Conservation (phyloP, 2,329 filamentous ascomycete genomes). For the Aspergillus fijiensis region DNA sequence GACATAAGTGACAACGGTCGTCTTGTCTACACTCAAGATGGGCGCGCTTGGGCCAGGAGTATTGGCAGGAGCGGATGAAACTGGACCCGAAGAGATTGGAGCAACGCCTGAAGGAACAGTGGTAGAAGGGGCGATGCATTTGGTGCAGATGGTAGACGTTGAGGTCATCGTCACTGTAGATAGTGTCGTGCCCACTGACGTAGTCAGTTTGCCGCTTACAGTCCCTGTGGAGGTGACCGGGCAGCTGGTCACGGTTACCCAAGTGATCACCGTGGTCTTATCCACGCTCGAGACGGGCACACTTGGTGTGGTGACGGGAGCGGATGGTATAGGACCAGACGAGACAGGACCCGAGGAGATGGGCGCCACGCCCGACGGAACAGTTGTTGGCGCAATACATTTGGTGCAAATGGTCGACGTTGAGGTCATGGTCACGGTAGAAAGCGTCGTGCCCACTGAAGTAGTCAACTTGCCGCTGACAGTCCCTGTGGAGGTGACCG, state of each 20-base stretch:
- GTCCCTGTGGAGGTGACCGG: conserved; percentile 36
- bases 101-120: conserved; percentile 12
- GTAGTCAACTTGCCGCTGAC: conserved; percentile 4
- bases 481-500: conserved; percentile 12
- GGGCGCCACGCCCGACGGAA: neutral
- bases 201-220: conserved; percentile 50
- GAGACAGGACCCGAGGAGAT: neutral
- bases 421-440: conserved; percentile 11
- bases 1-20: conserved; percentile 17
- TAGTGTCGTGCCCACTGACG: conserved; percentile 57
- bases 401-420: conserved; percentile 7
- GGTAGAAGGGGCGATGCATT: conserved; percentile 19
- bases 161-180: conserved; percentile 47
- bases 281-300: conserved; percentile 52
- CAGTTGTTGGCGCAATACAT: conserved; percentile 1
- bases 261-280: conserved; percentile 29
- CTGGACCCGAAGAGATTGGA: conserved; percentile 11
- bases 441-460: conserved; percentile 11
- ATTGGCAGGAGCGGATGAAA: neutral
- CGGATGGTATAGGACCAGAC: neutral
- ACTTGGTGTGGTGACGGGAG: conserved; percentile 32
- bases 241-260: conserved; percentile 31
- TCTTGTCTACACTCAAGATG: neutral
- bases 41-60: neutral
- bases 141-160: conserved; percentile 28